phyloP scores from a whole-genome alignment of 192 early-diverging fungal species.

The Coemansia sp. region DNA sequence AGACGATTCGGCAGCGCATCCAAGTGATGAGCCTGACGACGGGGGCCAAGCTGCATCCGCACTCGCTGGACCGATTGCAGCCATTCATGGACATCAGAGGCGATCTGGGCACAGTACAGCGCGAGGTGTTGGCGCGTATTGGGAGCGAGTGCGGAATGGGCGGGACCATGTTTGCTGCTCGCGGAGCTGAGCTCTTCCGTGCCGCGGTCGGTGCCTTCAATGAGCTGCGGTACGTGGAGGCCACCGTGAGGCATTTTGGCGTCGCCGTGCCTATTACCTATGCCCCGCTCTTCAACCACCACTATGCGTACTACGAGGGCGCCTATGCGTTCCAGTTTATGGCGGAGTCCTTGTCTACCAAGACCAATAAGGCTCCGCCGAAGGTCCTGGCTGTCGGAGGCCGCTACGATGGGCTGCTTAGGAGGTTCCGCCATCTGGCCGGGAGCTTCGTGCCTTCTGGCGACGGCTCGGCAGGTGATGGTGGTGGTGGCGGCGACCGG shows the following conservation, averaged over 20 bases:
- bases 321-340: constrained; percentile 67
- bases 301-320: constrained; percentile 60
- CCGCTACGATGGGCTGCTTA: constrained; percentile 66
- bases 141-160: constrained; percentile 40
- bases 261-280: constrained; percentile 52
- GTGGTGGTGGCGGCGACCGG: neutral
- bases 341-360: constrained; percentile 21
- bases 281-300: constrained; percentile 63
- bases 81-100: constrained; percentile 64
- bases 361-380: constrained; percentile 16
- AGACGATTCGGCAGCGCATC: constrained; percentile 34
- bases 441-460: constrained; percentile 12
- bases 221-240: constrained; percentile 50
- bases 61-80: constrained; percentile 64
- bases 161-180: constrained; percentile 18
- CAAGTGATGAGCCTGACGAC: constrained; percentile 61
- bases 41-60: constrained; percentile 60
- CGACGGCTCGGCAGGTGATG: neutral
- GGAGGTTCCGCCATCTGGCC: constrained; percentile 57
- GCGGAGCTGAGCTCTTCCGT: constrained; percentile 36
- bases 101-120: constrained; percentile 41
- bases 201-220: constrained; percentile 32
- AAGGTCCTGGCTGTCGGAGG: constrained; percentile 73
- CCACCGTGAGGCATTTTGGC: constrained; percentile 39
- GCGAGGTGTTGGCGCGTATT: constrained; percentile 36